Conservation (phyloP, 1,284 basidiomycete species). For the Pascua guehoae region DNA sequence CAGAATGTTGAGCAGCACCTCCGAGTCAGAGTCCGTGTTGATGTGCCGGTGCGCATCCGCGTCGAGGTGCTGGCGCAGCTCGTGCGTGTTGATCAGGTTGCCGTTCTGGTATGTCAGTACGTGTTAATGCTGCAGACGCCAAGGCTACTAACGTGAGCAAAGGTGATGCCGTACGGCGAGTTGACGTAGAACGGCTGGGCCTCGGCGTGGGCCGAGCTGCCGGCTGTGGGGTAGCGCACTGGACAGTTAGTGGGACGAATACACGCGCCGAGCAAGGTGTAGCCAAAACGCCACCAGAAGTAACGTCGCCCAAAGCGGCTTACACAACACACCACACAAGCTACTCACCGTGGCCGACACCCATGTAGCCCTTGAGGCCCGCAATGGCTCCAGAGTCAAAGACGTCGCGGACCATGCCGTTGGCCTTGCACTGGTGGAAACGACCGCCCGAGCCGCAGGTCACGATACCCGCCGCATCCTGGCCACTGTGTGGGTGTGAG, state of each 20-base stretch:
- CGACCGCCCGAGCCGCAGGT: slow-evolving; percentile 93
- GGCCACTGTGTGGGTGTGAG: slow-evolving; percentile 55
- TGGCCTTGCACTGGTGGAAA: slow-evolving; percentile 98
- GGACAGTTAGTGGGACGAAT: background rate
- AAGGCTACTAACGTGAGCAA: slow-evolving; percentile 75
- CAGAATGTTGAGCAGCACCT: slow-evolving; percentile 94
- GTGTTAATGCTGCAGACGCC: background rate
- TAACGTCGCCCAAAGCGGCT: background rate
- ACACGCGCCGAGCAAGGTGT: background rate
- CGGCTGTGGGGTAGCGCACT: slow-evolving; percentile 98
- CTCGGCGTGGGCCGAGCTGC: slow-evolving; percentile 94
- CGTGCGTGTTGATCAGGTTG: slow-evolving; percentile 90
- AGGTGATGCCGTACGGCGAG: slow-evolving; percentile 89
- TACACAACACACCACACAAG: background rate
- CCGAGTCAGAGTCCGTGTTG: slow-evolving; percentile 98
- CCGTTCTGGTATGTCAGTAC: slow-evolving; percentile 67
- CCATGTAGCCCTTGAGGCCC: slow-evolving; percentile 88
- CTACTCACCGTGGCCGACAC: slow-evolving; percentile 85
- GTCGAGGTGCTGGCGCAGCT: slow-evolving; percentile 87
- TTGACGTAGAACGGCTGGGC: slow-evolving; percentile 99
- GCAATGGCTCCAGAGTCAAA: slow-evolving; percentile 79
- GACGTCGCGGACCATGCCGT: slow-evolving; percentile 99
- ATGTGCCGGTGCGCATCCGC: slow-evolving; percentile 96
- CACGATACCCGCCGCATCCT: slow-evolving; percentile 97
- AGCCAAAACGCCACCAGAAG: background rate